These are phyloP conservation scores for Tuber borchii DNA, from an alignment of 495 filamentous ascomycete genomes.

Conservation along the genomic window DNA sequence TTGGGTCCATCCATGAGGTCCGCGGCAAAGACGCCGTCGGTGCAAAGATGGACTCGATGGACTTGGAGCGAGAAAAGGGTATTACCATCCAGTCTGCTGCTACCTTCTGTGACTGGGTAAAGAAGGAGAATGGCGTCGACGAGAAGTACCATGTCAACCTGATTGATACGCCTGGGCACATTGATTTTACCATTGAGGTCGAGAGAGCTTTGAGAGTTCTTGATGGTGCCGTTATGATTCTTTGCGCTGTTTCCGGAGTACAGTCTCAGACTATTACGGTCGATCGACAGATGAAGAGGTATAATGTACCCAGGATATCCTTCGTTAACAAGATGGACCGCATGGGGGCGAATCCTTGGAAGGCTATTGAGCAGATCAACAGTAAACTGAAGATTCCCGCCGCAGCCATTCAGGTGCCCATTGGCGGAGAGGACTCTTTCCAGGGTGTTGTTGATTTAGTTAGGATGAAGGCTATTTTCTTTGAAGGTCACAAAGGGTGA, in stretches of 20 bases:
- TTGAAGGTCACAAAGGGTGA: slow-evolving; percentile 72
- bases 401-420: slow-evolving; percentile 90
- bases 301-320: slow-evolving; percentile 89
- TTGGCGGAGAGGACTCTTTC: slow-evolving; percentile 87
- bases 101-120: slow-evolving; percentile 96
- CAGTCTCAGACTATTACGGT: slow-evolving; percentile 98
- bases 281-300: slow-evolving; percentile 95
- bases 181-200: slow-evolving; percentile 99
- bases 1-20: slow-evolving; percentile 96
- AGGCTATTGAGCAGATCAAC: slow-evolving; percentile 95
- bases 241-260: slow-evolving; percentile 95
- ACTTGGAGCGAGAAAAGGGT: slow-evolving; percentile 93
- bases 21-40: slow-evolving; percentile 90
- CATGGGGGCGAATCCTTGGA: slow-evolving; percentile 97
- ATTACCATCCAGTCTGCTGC: slow-evolving; percentile 98
- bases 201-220: slow-evolving; percentile 92
- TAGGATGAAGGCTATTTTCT: slow-evolving; percentile 86
- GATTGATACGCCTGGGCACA: slow-evolving; percentile 98
- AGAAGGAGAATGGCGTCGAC: slow-evolving; percentile 64
- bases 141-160: slow-evolving; percentile 97
- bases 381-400: slow-evolving; percentile 85
- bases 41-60: slow-evolving; percentile 99
- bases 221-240: slow-evolving; percentile 96
- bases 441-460: slow-evolving; percentile 92
- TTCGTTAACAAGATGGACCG: slow-evolving; percentile 99